phyloP scores from a whole-genome alignment of 352 stramenopile genomes.

The Phytophthora crassamura region DNA sequence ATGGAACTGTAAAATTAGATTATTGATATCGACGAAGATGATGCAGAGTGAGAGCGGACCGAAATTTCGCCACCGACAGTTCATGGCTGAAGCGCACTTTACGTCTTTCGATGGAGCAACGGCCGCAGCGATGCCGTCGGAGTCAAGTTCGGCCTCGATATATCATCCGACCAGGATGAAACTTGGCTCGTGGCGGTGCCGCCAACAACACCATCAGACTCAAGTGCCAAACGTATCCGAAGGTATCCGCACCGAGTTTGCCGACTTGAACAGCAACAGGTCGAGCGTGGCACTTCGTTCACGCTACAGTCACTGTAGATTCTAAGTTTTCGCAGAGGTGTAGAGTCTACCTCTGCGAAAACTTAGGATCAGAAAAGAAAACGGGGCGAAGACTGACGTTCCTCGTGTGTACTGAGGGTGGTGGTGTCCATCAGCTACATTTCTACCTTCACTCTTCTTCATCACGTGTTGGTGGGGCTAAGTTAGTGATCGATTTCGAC shows the following conservation, averaged over 20 bases:
- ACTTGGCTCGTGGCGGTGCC: neutral
- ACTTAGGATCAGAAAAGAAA: no score
- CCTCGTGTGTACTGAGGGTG: no score
- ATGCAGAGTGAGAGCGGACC: no score
- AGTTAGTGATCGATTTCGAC: neutral
- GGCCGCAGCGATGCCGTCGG: neutral
- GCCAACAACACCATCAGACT: slow-evolving; percentile 7
- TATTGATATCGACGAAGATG: no score
- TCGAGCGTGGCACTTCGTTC: slow-evolving; percentile 11
- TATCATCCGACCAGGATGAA: slow-evolving; percentile 7
- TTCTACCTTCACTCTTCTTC: no score
- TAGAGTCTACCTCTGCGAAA: no score
- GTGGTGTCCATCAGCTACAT: no score
- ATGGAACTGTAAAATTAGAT: neutral
- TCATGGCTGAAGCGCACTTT: slow-evolving; percentile 18
- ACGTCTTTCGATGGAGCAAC: slow-evolving; percentile 2
- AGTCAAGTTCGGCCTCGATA: slow-evolving; percentile 6
- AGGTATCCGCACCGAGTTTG: slow-evolving; percentile 15
- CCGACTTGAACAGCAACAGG: slow-evolving; percentile 22
- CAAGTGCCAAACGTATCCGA: slow-evolving; percentile 12
- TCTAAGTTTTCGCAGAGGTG: no score
- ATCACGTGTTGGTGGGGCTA: no score
- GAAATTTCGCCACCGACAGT: slow-evolving; percentile 6
- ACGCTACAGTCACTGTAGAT: no score
- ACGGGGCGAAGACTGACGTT: no score